A percentile compares a stretch with the other conserved stretches of the same genome.
These are phyloP conservation scores for Lachnellula hyalina DNA, from an alignment of 2,329 filamentous ascomycete species.

Conservation along the genomic window DNA sequence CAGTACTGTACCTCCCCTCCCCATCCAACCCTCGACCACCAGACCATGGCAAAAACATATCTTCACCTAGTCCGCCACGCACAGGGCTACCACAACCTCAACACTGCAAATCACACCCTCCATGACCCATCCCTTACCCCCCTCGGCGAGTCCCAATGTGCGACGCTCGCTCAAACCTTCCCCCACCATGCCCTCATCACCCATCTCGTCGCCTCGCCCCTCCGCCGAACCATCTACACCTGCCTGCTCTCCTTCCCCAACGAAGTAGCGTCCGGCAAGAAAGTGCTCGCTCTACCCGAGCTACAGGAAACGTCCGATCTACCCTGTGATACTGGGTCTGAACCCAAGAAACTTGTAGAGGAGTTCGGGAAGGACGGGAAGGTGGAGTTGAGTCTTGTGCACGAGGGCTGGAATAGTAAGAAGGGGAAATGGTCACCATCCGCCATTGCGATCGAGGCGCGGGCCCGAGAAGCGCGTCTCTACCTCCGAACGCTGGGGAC, in stretches of 20 bases:
- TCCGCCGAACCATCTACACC: slow-evolving; percentile 77
- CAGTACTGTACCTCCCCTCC: not conserved
- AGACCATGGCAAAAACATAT: slow-evolving; percentile 31
- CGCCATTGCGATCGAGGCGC: slow-evolving; percentile 12
- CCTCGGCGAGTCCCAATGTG: slow-evolving; percentile 72
- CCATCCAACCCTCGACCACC: not conserved
- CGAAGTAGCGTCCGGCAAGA: slow-evolving; percentile 36
- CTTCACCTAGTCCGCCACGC: slow-evolving; percentile 69
- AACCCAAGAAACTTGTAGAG: slow-evolving; percentile 45
- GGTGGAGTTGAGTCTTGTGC: slow-evolving; percentile 60
- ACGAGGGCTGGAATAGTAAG: slow-evolving; percentile 70
- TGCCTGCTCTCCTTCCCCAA: slow-evolving; percentile 64
- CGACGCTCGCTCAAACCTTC: slow-evolving; percentile 55
- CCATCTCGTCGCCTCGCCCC: slow-evolving; percentile 70
- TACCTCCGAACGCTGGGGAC: slow-evolving; percentile 46
- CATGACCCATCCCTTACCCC: slow-evolving; percentile 75
- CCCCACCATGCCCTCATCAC: slow-evolving; percentile 60
- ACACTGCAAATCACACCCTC: slow-evolving; percentile 60
- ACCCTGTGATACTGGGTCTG: slow-evolving; percentile 71
- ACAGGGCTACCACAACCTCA: slow-evolving; percentile 78
- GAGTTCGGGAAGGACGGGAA: slow-evolving; percentile 51
- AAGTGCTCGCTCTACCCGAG: slow-evolving; percentile 63
- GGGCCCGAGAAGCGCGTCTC: slow-evolving; percentile 52
- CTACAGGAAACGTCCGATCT: slow-evolving; percentile 72
- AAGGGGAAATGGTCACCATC: slow-evolving; percentile 19